phyloP scores from a whole-genome alignment of 2,329 filamentous ascomycete species.

The Furcasterigmium furcatum region DNA sequence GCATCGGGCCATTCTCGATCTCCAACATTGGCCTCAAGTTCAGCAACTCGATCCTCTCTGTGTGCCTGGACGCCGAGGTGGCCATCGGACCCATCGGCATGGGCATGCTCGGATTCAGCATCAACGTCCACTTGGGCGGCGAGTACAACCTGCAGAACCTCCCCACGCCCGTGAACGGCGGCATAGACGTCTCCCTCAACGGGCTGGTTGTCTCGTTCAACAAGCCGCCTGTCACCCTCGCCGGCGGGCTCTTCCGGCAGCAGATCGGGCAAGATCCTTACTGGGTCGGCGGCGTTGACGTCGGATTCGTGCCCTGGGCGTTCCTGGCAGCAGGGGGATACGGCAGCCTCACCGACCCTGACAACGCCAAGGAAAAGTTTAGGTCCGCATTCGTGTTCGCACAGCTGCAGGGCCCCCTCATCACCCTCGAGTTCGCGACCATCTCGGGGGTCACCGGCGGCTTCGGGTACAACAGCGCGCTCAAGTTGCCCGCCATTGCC shows the following conservation, averaged over 20 bases:
- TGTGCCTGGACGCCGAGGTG: conserved; percentile 30
- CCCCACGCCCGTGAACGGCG: conserved; percentile 6
- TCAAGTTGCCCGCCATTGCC: conserved; percentile 22
- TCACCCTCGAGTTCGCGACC: conserved; percentile 30
- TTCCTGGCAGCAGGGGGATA: conserved; percentile 38
- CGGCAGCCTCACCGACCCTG: conserved; percentile 16
- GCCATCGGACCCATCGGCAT: conserved; percentile 30
- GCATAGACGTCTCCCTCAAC: conserved; percentile 17
- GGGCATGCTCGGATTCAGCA: conserved; percentile 26
- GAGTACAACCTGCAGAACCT: background rate
- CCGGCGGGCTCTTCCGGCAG: conserved; percentile 22
- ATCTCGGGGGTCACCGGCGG: conserved; percentile 30
- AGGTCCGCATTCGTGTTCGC: conserved; percentile 32
- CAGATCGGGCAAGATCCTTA: conserved; percentile 14
- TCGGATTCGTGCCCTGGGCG: conserved; percentile 28
- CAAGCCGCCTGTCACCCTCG: conserved; percentile 28
- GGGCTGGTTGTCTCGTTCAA: conserved; percentile 30
- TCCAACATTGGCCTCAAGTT: conserved; percentile 31
- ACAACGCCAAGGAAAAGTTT: conserved; percentile 11
- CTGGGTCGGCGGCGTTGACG: conserved; percentile 26
- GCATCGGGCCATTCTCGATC: conserved; percentile 25
- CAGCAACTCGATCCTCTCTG: conserved; percentile 17
- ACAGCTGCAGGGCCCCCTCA: conserved; percentile 32
- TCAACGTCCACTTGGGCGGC: conserved; percentile 17
- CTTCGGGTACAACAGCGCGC: conserved; percentile 34